These are phyloP conservation scores for Aspergillus sclerotialis DNA, from an alignment of 2,329 filamentous ascomycete species.

Conservation along the genomic window DNA sequence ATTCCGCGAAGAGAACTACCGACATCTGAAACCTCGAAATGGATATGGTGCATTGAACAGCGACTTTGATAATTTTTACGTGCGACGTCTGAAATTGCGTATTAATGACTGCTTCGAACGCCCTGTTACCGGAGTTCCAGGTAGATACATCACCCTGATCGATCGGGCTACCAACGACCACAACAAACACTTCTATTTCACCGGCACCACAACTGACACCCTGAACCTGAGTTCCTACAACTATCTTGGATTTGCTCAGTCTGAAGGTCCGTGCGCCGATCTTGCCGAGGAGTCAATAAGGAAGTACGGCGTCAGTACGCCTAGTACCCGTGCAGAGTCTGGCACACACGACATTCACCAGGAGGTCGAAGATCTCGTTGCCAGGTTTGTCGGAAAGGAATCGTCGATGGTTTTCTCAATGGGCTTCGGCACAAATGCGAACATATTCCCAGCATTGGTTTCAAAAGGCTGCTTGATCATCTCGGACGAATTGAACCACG, in stretches of 20 bases:
- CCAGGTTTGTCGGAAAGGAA: constrained; percentile 88
- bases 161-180: constrained; percentile 87
- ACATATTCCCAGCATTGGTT: constrained; percentile 84
- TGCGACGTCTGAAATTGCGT: constrained; percentile 81
- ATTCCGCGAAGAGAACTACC: constrained; percentile 82
- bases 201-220: constrained; percentile 86
- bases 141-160: constrained; percentile 85
- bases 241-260: constrained; percentile 96
- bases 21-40: constrained; percentile 71
- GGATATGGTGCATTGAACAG: constrained; percentile 94
- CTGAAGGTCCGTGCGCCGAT: constrained; percentile 92
- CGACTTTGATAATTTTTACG: constrained; percentile 99
- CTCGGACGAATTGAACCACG: constrained; percentile 95
- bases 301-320: constrained; percentile 76
- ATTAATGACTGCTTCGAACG: constrained; percentile 96
- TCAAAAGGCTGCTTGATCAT: constrained; percentile 91
- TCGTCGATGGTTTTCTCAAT: constrained; percentile 97
- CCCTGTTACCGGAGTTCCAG: constrained; percentile 86
- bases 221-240: constrained; percentile 99
- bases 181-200: constrained; percentile 83
- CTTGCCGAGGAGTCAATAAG: constrained; percentile 77
- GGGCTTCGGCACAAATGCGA: constrained; percentile 95
- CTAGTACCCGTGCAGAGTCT: constrained; percentile 73
- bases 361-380: constrained; percentile 85
- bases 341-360: constrained; percentile 81